Evolutionary conservation across 2,329 filamentous ascomycete genomes (phyloP).

Genomic region (Emericellopsis atlantica): DNA sequence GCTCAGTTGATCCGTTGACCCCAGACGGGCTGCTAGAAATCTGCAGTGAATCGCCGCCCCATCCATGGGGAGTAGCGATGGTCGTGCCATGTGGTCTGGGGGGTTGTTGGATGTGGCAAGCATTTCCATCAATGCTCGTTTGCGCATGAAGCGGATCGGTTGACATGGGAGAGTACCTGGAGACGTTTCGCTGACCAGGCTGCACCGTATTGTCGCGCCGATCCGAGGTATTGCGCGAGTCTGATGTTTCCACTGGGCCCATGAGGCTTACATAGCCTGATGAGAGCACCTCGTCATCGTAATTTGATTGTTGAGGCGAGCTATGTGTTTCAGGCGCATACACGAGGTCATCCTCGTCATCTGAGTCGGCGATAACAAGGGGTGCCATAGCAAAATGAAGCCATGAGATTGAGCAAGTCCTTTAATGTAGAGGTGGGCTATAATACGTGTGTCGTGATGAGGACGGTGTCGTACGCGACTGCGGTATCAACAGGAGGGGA

Average conservation of each 20-base stretch:
- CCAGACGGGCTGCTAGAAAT: no score
- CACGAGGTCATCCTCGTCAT: constrained; percentile 18
- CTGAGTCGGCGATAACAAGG: constrained; percentile 23
- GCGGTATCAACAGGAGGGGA: background rate
- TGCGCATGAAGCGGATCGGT: constrained; percentile 1
- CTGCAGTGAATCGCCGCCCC: no score
- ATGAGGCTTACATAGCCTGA: background rate
- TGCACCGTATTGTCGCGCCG: no score
- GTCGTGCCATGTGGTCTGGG: background rate
- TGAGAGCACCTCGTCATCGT: background rate
- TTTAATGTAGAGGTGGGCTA: no score
- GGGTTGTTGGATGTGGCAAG: background rate
- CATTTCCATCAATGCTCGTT: background rate
- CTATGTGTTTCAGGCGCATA: constrained; percentile 5
- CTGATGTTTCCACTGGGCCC: no score
- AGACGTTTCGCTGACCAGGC: no score
- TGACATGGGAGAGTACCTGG: background rate
- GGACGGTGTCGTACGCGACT: background rate
- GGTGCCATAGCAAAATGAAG: constrained; percentile 7
- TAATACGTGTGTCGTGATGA: background rate
- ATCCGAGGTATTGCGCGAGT: no score
- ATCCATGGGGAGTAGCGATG: background rate
- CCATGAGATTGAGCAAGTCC: background rate
- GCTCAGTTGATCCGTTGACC: background rate
- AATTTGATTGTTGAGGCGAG: background rate